phyloP scores from a whole-genome alignment of 768 basidiomycete species.

The Suillus spraguei region DNA sequence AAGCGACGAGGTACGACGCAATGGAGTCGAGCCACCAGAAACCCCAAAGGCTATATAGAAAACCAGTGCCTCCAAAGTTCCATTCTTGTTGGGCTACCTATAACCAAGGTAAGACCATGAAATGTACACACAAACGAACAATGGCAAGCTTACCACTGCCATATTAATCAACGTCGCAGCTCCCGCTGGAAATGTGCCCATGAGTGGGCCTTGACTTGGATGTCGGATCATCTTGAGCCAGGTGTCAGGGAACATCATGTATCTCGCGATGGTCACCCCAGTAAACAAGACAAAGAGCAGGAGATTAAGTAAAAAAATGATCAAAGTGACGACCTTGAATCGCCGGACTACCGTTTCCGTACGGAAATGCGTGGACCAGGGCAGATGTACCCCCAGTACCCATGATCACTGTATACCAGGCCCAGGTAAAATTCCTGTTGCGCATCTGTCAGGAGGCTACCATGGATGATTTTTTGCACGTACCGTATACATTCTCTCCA shows the following conservation, averaged over 20 bases:
- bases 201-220: slow-evolving; percentile 47
- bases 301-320: slow-evolving; percentile 44
- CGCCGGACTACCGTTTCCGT: slow-evolving; percentile 36
- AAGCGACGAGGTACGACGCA: slow-evolving; percentile 43
- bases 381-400: slow-evolving; percentile 46
- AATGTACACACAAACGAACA: not conserved
- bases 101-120: not conserved
- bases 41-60: slow-evolving; percentile 47
- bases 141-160: slow-evolving; percentile 32
- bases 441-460: slow-evolving; percentile 6
- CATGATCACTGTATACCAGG: slow-evolving; percentile 52
- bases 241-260: slow-evolving; percentile 40
- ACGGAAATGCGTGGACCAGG: slow-evolving; percentile 46
- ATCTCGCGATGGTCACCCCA: slow-evolving; percentile 40
- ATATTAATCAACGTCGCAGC: slow-evolving; percentile 45
- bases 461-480: not conserved
- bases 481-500: slow-evolving; percentile 42
- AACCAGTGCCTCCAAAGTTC: slow-evolving; percentile 36
- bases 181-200: slow-evolving; percentile 49
- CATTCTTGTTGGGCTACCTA: slow-evolving; percentile 38
- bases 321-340: slow-evolving; percentile 38
- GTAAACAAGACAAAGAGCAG: slow-evolving; percentile 40
- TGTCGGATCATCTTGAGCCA: slow-evolving; percentile 51
- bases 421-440: slow-evolving; percentile 46
- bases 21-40: slow-evolving; percentile 54